These are phyloP conservation scores for Aspergillus conjunctus DNA, from an alignment of 495 filamentous ascomycete species.

Conservation along the genomic window DNA sequence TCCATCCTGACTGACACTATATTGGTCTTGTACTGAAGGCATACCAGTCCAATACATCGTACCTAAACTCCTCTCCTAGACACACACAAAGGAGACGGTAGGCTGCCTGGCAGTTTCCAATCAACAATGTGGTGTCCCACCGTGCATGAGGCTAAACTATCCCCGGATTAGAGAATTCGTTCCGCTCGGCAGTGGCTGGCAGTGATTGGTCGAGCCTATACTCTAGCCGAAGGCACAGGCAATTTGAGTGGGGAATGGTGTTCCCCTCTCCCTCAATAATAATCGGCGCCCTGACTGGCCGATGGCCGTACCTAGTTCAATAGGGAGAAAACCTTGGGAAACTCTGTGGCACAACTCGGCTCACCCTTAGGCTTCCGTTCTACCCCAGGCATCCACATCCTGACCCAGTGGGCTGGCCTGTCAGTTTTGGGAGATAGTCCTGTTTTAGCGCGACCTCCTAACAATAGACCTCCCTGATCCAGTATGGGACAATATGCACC, in stretches of 20 bases:
- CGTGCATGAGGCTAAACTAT: constrained; percentile 24
- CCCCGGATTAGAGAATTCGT: constrained; percentile 17
- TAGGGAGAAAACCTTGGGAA: constrained; percentile 2
- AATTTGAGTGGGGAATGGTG: constrained; percentile 19
- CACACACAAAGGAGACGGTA: constrained; percentile 7
- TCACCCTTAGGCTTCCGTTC: constrained; percentile 20
- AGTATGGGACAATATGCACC: constrained; percentile 16
- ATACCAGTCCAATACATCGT: too few species aligned
- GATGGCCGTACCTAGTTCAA: constrained; percentile 11
- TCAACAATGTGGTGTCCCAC: constrained; percentile 16
- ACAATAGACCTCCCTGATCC: constrained; percentile 9
- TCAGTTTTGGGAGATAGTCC: constrained; percentile 19
- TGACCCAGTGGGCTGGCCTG: constrained; percentile 7
- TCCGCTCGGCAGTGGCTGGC: constrained; percentile 10
- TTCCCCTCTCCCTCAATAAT: constrained; percentile 18
- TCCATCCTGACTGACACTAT: not conserved
- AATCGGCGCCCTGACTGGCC: constrained; percentile 15
- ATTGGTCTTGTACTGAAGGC: too few species aligned
- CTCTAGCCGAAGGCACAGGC: constrained; percentile 22
- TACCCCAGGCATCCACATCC: constrained; percentile 16
- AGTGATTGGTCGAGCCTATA: constrained; percentile 26
- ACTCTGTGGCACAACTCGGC: constrained; percentile 20
- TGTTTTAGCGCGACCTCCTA: constrained; percentile 3
- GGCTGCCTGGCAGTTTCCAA: constrained; percentile 9
- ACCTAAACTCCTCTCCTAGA: not conserved